Percentiles rank a stretch among this genome's conserved stretches.
Conservation (phyloP, 2,329 filamentous ascomycete genomes). For the Fusarium gaditjirri region DNA sequence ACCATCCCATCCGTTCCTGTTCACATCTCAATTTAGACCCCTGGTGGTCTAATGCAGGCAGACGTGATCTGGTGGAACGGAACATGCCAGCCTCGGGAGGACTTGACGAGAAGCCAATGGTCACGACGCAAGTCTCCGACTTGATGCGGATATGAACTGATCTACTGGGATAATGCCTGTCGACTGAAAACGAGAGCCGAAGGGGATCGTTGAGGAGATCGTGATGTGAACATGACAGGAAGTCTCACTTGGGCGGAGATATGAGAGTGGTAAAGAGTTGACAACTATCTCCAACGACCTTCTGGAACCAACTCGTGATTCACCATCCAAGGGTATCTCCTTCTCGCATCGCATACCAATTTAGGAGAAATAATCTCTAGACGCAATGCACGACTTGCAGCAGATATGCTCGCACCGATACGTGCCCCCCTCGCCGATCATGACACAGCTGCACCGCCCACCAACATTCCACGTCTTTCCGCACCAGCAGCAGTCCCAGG, state of each 20-base stretch:
- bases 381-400: conserved; percentile 61
- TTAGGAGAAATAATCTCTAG: conserved; percentile 47
- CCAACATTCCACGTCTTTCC: conserved; percentile 63
- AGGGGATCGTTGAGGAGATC: not conserved
- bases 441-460: conserved; percentile 62
- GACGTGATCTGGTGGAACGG: conserved; percentile 42
- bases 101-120: conserved; percentile 26
- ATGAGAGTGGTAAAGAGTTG: not conserved
- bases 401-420: conserved; percentile 66
- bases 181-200: not conserved
- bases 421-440: conserved; percentile 61
- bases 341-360: not conserved
- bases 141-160: conserved; percentile 6
- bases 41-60: conserved; percentile 36
- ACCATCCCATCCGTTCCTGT: conserved; percentile 6
- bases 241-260: not conserved
- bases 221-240: not conserved
- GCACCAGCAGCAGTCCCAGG: conserved; percentile 68
- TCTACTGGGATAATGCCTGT: conserved; percentile 15
- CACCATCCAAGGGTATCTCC: conserved; percentile 12
- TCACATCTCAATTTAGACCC: conserved; percentile 39
- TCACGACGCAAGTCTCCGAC: conserved; percentile 9
- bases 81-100: conserved; percentile 23
- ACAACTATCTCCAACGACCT: not conserved
- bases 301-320: not conserved